Conservation (phyloP, 2,329 filamentous ascomycete genomes). For the Sporothrix pallida region DNA sequence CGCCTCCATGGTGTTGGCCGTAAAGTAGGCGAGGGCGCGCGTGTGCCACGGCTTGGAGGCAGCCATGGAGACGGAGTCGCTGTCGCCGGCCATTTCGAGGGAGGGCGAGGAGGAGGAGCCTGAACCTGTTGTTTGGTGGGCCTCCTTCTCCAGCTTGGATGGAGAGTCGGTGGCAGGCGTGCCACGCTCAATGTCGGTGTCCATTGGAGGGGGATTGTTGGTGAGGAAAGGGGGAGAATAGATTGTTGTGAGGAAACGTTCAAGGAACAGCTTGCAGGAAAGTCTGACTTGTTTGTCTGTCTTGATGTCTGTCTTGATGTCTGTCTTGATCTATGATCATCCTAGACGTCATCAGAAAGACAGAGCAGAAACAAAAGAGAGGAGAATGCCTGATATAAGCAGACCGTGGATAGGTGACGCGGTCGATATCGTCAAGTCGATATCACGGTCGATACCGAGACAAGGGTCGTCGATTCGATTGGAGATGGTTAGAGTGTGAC, state of each 20-base stretch:
- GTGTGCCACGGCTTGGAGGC: slow-evolving; percentile 1
- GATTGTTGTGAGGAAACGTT: not conserved
- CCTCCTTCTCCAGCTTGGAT: slow-evolving; percentile 17
- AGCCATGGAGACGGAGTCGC: not conserved
- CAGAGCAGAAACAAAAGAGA: no score
- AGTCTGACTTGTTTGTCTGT: no score
- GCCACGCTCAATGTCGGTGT: slow-evolving; percentile 22
- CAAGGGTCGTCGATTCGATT: not conserved
- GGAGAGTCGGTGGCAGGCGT: slow-evolving; percentile 4
- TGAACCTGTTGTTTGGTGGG: not conserved
- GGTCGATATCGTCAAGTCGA: not conserved
- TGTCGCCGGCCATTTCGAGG: slow-evolving; percentile 8
- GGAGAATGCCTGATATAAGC: slow-evolving; percentile 5
- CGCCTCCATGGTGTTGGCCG: slow-evolving; percentile 46
- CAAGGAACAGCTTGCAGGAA: not conserved
- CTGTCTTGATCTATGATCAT: not conserved
- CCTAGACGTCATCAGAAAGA: not conserved
- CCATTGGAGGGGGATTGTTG: slow-evolving; percentile 2
- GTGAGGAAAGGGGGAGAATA: not conserved
- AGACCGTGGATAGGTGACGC: not conserved
- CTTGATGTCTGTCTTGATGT: no score
- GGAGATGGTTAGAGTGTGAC: not conserved
- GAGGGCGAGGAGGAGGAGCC: not conserved
- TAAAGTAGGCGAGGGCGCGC: not conserved
- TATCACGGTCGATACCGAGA: not conserved